phyloP scores from a whole-genome alignment of 345 rosid genomes.

The Combretum micranthum region DNA sequence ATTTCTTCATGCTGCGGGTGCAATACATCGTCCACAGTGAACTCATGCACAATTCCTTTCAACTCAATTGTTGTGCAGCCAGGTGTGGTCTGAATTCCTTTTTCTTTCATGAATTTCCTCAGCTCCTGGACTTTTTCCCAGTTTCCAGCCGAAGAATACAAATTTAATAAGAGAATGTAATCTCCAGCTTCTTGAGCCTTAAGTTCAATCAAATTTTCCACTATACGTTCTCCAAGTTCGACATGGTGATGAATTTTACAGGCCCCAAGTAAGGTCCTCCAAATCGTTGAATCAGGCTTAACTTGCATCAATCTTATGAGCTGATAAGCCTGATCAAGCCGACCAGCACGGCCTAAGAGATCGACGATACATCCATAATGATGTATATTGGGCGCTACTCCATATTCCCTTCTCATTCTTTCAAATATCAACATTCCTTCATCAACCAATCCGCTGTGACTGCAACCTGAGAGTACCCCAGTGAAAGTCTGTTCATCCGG shows the following conservation, averaged over 20 bases:
- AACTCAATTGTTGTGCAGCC: constrained; percentile 57
- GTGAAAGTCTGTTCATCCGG: constrained; percentile 76
- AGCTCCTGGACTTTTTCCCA: constrained; percentile 74
- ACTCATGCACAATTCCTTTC: constrained; percentile 60
- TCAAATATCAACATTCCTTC: constrained; percentile 62
- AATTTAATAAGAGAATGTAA: constrained; percentile 58
- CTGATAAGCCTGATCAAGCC: constrained; percentile 61
- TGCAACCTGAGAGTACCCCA: constrained; percentile 68
- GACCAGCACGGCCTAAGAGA: constrained; percentile 78
- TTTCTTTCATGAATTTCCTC: constrained; percentile 67
- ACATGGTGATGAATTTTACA: constrained; percentile 68
- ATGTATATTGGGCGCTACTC: constrained; percentile 38
- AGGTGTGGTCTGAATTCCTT: constrained; percentile 60
- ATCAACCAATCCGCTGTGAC: constrained; percentile 66
- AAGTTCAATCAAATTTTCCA: constrained; percentile 65
- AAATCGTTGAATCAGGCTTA: constrained; percentile 67
- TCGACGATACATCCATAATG: constrained; percentile 84
- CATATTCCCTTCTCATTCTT: constrained; percentile 39
- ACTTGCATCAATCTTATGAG: constrained; percentile 52
- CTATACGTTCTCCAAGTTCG: constrained; percentile 56
- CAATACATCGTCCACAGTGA: constrained; percentile 54
- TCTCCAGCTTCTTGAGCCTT: constrained; percentile 85
- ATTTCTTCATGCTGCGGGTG: constrained; percentile 53
- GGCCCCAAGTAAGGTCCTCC: constrained; percentile 83
- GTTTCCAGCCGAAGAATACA: constrained; percentile 60